phyloP scores from a whole-genome alignment of 495 filamentous ascomycete genomes.

The Xylaria scruposa region DNA sequence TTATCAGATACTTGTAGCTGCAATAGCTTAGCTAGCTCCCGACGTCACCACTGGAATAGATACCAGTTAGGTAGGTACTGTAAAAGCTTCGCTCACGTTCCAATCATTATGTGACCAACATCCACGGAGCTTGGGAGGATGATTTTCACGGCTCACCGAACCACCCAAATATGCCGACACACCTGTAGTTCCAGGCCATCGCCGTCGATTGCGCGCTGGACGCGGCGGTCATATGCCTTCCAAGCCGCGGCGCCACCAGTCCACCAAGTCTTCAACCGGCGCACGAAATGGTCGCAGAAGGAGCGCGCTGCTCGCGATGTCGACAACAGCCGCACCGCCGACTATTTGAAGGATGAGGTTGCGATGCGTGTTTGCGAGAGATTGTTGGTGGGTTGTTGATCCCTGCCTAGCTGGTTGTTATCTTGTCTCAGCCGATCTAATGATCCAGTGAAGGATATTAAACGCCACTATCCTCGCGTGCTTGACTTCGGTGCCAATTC shows the following conservation, averaged over 20 bases:
- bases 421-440: neutral
- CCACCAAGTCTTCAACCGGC: conserved; percentile 89
- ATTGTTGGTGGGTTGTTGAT: conserved; percentile 65
- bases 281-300: conserved; percentile 86
- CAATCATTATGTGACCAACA: conserved; percentile 23
- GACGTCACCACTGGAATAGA: conserved; percentile 6
- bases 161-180: conserved; percentile 24
- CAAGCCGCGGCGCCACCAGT: conserved; percentile 76
- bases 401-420: neutral
- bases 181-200: conserved; percentile 1
- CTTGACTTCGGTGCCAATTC: conserved; percentile 96
- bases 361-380: conserved; percentile 85
- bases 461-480: conserved; percentile 79
- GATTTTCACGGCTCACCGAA: conserved; percentile 34
- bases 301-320: conserved; percentile 79
- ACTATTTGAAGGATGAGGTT: conserved; percentile 93
- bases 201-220: conserved; percentile 17
- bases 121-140: conserved; percentile 32
- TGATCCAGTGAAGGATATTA: conserved; percentile 75
- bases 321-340: conserved; percentile 75
- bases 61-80: neutral
- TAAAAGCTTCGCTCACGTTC: conserved; percentile 16
- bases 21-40: neutral
- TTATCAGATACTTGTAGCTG: no score
- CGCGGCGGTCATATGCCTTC: conserved; percentile 70